Conservation (phyloP, 2,329 filamentous ascomycete species). For the Periconia digitata region DNA sequence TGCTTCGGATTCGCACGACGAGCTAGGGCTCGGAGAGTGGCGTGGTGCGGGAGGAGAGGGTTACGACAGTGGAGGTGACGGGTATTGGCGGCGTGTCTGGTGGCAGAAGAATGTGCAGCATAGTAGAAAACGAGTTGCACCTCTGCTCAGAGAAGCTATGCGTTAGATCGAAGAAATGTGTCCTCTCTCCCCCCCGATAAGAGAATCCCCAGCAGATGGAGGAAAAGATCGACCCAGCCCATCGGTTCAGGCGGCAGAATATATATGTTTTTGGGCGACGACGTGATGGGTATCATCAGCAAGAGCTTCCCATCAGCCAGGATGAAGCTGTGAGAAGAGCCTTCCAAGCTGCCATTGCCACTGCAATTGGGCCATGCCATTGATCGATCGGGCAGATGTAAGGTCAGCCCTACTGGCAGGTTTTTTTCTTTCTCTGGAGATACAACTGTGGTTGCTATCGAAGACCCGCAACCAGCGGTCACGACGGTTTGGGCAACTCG, state of each 20-base stretch:
- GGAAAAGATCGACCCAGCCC: neutral
- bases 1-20: conserved; percentile 45
- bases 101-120: conserved; percentile 61
- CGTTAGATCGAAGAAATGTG: conserved; percentile 5
- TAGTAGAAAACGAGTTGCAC: conserved; percentile 65
- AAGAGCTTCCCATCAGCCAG: neutral
- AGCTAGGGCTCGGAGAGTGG: conserved; percentile 60
- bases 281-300: neutral
- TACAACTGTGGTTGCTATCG: no score
- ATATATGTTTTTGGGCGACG: neutral
- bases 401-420: neutral
- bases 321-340: no score
- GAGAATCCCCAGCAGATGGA: neutral
- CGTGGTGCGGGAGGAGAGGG: conserved; percentile 51
- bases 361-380: neutral
- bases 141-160: conserved; percentile 56
- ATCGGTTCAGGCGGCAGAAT: conserved; percentile 18
- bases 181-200: no score
- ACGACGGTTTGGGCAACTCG: neutral
- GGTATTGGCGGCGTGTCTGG: conserved; percentile 64
- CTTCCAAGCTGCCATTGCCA: no score
- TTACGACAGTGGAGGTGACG: conserved; percentile 32
- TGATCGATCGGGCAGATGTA: neutral
- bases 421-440: no score
- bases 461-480: neutral